Evolutionary conservation across 1,139 yeast genomes (phyloP).

Genomic region (Magnusiomyces ingens): DNA sequence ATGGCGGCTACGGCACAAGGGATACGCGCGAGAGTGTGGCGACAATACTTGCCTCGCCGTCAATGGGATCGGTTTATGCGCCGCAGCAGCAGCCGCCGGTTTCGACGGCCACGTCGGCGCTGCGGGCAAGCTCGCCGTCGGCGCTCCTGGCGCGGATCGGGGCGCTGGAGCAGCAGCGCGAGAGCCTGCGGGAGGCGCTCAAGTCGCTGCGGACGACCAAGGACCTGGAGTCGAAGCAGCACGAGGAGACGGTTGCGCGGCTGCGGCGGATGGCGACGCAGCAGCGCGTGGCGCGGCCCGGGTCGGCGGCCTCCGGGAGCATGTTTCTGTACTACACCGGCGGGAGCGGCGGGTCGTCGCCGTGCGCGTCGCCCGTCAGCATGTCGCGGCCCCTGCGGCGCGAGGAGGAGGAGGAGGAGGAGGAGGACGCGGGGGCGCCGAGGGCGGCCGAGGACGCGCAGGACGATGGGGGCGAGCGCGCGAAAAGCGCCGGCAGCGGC

Average conservation of each 20-base stretch:
- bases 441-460: background rate
- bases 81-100: background rate
- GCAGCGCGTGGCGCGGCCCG: background rate
- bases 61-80: too few relatives aligned
- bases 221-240: conserved; percentile 31
- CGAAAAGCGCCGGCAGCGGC: too few relatives aligned
- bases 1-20: too few relatives aligned
- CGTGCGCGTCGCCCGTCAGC: background rate
- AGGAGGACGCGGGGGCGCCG: background rate
- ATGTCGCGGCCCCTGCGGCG: background rate
- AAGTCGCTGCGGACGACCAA: conserved; percentile 33
- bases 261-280: conserved; percentile 12
- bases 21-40: too few relatives aligned
- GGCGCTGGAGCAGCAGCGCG: conserved; percentile 45
- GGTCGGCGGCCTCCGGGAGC: too few relatives aligned
- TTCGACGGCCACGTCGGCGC: background rate
- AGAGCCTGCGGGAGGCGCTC: conserved; percentile 51
- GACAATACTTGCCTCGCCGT: too few relatives aligned
- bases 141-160: conserved; percentile 22
- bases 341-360: background rate
- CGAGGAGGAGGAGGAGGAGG: background rate
- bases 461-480: too few relatives aligned
- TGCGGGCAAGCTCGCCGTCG: background rate
- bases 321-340: too few relatives aligned
- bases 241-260: conserved; percentile 28